Evolutionary conservation across 371 early-diverging fungal species (phyloP).

Genomic region (Mortierella sp.): DNA sequence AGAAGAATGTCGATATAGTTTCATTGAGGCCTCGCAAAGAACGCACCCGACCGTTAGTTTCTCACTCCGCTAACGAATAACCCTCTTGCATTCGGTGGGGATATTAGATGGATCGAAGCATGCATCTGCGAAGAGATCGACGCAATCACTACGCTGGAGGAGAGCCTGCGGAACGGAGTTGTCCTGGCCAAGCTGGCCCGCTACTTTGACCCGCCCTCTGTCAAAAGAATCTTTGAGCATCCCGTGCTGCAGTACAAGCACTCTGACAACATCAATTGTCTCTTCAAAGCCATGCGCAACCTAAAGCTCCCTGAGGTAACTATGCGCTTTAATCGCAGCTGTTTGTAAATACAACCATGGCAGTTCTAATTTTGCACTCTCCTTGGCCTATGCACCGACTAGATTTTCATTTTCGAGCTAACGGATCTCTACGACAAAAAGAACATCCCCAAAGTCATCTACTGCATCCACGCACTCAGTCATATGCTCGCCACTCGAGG

Average conservation of each 20-base stretch:
- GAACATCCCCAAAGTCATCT: conserved; percentile 99
- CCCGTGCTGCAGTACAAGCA: conserved; percentile 93
- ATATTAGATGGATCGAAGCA: conserved; percentile 93
- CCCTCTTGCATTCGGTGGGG: not conserved
- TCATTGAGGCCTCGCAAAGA: not conserved
- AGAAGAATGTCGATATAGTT: too few relatives aligned
- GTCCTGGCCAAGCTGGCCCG: conserved; percentile 94
- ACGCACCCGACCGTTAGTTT: not conserved
- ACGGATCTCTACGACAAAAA: conserved; percentile 99
- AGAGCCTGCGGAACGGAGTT: conserved; percentile 95
- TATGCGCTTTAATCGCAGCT: not conserved
- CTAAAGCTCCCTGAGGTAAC: conserved; percentile 88
- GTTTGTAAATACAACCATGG: not conserved
- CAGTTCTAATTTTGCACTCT: not conserved
- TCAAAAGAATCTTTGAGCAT: conserved; percentile 91
- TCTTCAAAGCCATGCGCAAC: conserved; percentile 86
- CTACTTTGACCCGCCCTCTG: conserved; percentile 87
- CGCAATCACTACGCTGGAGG: conserved; percentile 85
- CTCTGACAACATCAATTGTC: conserved; percentile 99
- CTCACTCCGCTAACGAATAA: not conserved
- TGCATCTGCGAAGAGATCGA: conserved; percentile 89
- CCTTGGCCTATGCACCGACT: not conserved
- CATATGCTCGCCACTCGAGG: conserved; percentile 90
- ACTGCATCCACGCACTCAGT: conserved; percentile 99
- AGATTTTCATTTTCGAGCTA: conserved; percentile 97